These are phyloP conservation scores for Nepenthes mirabilis DNA, from an alignment of 148 eudicot species.

Conservation along the genomic window DNA sequence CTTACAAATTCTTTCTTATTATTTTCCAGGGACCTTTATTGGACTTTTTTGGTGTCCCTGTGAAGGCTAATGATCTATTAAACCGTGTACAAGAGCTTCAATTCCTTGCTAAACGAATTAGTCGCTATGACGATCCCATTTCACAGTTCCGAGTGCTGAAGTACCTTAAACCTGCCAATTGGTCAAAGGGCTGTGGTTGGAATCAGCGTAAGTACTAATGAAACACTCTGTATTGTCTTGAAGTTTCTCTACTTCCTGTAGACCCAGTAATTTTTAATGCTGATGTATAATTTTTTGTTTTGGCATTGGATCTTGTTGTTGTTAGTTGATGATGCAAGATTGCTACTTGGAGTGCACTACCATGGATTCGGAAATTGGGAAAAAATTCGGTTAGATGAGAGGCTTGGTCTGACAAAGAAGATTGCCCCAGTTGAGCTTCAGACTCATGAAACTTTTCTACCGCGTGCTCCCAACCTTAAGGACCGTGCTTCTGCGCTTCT, in stretches of 20 bases:
- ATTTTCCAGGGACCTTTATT: slow-evolving; percentile 65
- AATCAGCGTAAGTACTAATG: slow-evolving; percentile 52
- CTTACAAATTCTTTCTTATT: neutral
- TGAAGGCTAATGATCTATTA: slow-evolving; percentile 82
- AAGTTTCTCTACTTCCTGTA: too few relatives aligned
- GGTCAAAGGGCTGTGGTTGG: slow-evolving; percentile 99
- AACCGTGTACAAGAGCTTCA: slow-evolving; percentile 92
- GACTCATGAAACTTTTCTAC: slow-evolving; percentile 95
- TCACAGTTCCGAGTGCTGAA: slow-evolving; percentile 74
- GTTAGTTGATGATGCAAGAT: slow-evolving; percentile 90
- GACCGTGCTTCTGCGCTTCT: slow-evolving; percentile 92
- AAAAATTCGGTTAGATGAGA: slow-evolving; percentile 82
- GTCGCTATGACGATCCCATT: slow-evolving; percentile 60
- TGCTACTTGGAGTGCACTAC: slow-evolving; percentile 86
- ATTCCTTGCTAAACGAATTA: slow-evolving; percentile 73
- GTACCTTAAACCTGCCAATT: slow-evolving; percentile 89
- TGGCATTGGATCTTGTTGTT: slow-evolving; percentile 1
- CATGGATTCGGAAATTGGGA: slow-evolving; percentile 99
- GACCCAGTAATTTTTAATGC: neutral
- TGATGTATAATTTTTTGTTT: slow-evolving; percentile 1
- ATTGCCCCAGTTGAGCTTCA: slow-evolving; percentile 99
- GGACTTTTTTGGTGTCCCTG: slow-evolving; percentile 96
- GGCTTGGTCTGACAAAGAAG: slow-evolving; percentile 77
- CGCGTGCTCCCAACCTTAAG: slow-evolving; percentile 97
- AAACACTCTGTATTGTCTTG: slow-evolving; percentile 4